Evolutionary conservation across 2,329 filamentous ascomycete species (phyloP).

Genomic region (Colletotrichum filicis): DNA sequence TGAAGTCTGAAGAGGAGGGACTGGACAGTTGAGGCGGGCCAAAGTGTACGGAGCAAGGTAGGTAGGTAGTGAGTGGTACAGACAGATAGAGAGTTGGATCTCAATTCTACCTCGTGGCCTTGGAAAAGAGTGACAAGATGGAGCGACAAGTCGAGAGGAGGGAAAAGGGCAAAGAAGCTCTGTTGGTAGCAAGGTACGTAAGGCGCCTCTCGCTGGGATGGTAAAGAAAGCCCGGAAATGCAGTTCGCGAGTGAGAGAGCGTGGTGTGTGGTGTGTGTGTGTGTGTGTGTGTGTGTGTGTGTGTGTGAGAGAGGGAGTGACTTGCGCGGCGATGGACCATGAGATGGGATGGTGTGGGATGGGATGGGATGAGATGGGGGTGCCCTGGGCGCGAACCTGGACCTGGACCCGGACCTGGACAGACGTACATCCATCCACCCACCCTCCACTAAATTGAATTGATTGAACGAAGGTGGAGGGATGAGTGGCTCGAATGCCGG

Average conservation of each 20-base stretch:
- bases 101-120: background rate
- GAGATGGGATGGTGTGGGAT: background rate
- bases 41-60: background rate
- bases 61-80: background rate
- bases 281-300: too few species aligned
- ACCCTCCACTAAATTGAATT: background rate
- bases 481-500: constrained; percentile 3
- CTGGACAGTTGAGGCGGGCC: background rate
- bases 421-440: background rate
- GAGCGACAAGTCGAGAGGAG: background rate
- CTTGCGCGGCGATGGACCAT: background rate
- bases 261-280: background rate
- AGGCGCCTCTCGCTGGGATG: background rate
- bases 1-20: background rate
- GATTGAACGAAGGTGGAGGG: background rate
- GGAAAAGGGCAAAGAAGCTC: background rate
- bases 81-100: background rate
- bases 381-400: constrained; percentile 1
- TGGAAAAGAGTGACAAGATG: background rate
- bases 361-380: background rate
- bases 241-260: background rate
- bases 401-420: background rate
- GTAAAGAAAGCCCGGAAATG: background rate
- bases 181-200: background rate
- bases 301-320: background rate